Evolutionary conservation across 2,329 filamentous ascomycete genomes (phyloP), one percentile per base, ranked within the genome.

Genomic region (Hypoxylon sp.): DNA sequence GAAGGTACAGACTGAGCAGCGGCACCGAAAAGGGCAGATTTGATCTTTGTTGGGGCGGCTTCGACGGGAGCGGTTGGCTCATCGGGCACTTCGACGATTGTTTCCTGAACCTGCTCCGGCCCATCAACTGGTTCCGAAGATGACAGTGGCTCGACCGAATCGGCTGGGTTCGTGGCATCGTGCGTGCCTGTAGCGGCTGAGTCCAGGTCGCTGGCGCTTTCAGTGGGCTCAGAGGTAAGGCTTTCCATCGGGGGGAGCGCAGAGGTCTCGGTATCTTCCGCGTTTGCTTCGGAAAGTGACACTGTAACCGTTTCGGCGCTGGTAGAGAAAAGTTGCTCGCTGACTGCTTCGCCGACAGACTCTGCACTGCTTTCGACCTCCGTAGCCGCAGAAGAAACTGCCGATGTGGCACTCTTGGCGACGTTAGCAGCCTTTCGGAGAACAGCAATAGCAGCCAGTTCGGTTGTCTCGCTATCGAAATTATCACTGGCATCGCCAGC

Each of bases 401-500:
- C 64, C 15, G 61, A 59, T 4, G 68, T 67, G 1, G 73, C 66
- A 8, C 57, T 65, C 51, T 74, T 75, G 5, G 73, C 77, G 7
- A 68, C 70, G 7, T 68, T 62, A 34, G 73, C 70, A 56, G 72
- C 70, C n/a, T 73, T 72, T 68, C 77, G 72, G 4, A 77, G 73
- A 2, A 76, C 79, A 2, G 74, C 80, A 44, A 84, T 82, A 6
- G 82, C 87, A 19, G 86, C 85, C 8, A 84, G 79, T 52, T 87
- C 85, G 71, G 91, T 85, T 15, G 80, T 80, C 52, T 89, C 89
- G 47, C 86, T 88, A 49, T 90, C 89, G 72, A 97, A 98, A 74
- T 97, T 89, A 53, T 95, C 89, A 11, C 87, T 89, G 2, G 85
- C 80, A 75, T 98, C 94, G 34, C 84, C 80, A 6, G 91, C 89